These are phyloP conservation scores for Ceratocystis harringtonii DNA, from an alignment of 2,329 filamentous ascomycete species.

Conservation along the genomic window DNA sequence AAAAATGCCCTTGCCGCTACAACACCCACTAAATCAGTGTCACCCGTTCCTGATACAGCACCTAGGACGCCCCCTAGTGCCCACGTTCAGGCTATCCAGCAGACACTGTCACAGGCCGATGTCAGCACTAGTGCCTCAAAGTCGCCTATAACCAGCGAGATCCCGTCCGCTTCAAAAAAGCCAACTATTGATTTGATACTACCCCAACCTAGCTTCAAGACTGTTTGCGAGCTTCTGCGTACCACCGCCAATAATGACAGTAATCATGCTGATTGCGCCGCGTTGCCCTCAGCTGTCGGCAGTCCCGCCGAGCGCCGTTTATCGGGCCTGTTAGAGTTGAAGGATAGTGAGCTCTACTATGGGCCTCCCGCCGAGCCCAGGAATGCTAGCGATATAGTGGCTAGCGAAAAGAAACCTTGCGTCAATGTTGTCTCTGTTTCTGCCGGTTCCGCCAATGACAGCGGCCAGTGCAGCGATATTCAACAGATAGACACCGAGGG, in stretches of 20 bases:
- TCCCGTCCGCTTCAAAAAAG: background rate
- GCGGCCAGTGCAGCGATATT: background rate
- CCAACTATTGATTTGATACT: background rate
- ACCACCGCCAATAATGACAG: background rate
- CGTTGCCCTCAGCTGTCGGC: background rate
- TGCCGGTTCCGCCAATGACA: background rate
- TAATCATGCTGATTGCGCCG: background rate
- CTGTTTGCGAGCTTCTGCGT: background rate
- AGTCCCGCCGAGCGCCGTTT: background rate
- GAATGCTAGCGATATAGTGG: background rate
- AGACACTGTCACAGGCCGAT: background rate
- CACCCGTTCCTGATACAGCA: background rate
- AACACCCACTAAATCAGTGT: background rate
- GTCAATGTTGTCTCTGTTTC: background rate
- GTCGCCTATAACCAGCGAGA: background rate
- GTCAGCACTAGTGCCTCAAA: background rate
- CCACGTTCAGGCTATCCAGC: background rate
- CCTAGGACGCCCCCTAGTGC: background rate
- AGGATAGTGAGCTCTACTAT: background rate
- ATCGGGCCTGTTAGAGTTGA: background rate
- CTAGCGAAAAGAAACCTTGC: background rate
- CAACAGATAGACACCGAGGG: background rate
- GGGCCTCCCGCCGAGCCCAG: background rate
- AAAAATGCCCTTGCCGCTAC: background rate
- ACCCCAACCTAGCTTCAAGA: background rate